phyloP scores from a whole-genome alignment of 1,284 basidiomycete genomes.

The Cryptococcus sp. region DNA sequence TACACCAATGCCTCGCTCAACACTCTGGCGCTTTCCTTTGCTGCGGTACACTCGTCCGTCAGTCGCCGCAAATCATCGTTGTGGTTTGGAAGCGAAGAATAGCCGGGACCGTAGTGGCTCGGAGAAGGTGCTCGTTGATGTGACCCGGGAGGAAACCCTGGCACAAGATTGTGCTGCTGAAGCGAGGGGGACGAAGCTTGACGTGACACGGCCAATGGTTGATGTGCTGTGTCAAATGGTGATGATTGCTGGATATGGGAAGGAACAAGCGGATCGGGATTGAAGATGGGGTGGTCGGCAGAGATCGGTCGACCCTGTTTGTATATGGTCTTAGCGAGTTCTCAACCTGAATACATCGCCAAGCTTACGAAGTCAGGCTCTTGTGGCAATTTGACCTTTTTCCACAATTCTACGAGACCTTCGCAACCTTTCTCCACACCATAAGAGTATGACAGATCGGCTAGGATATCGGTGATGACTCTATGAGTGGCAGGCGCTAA shows the following conservation, averaged over 20 bases:
- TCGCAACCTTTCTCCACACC: conserved; percentile 47
- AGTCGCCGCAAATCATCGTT: conserved; percentile 43
- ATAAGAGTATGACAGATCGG: conserved; percentile 44
- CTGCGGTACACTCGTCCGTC: conserved; percentile 41
- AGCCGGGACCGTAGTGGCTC: conserved; percentile 16
- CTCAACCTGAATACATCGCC: neutral
- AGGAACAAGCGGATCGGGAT: conserved; percentile 22
- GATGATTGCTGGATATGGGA: conserved; percentile 8
- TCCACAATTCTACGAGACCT: conserved; percentile 44
- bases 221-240: conserved; percentile 9
- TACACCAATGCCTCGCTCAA: conserved; percentile 42
- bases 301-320: conserved; percentile 43
- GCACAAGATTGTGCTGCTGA: conserved; percentile 1
- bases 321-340: neutral
- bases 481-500: conserved; percentile 28
- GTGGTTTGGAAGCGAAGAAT: conserved; percentile 39
- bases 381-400: conserved; percentile 45
- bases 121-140: neutral
- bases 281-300: conserved; percentile 38
- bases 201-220: conserved; percentile 15
- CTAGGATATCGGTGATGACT: conserved; percentile 38
- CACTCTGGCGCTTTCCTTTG: conserved; percentile 42
- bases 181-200: conserved; percentile 17
- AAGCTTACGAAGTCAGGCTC: conserved; percentile 47
- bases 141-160: conserved; percentile 1